These are phyloP conservation scores for Yamadazyma paraphyllophila DNA, from an alignment of 805 yeast genomes.

Conservation along the genomic window DNA sequence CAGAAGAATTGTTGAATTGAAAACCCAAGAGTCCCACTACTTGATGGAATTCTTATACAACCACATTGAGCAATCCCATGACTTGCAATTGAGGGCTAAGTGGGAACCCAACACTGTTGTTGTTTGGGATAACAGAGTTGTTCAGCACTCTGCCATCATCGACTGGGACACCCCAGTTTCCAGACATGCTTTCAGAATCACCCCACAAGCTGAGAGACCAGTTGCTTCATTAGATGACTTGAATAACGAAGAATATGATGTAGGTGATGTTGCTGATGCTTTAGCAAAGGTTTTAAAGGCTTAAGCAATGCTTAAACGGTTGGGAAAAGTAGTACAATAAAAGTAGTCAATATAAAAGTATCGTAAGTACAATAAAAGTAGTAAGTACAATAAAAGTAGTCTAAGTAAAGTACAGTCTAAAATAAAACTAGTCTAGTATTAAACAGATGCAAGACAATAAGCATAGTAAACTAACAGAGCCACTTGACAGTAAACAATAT, in stretches of 20 bases:
- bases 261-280: constrained; percentile 29
- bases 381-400: too few species aligned
- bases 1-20: constrained; percentile 66
- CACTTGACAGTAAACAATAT: not conserved
- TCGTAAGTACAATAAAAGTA: too few species aligned
- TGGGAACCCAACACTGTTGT: constrained; percentile 74
- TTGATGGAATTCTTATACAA: constrained; percentile 56
- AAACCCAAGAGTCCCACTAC: constrained; percentile 65
- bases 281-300: constrained; percentile 15
- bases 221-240: constrained; percentile 40
- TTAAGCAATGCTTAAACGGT: too few species aligned
- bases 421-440: too few species aligned
- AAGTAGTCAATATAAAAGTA: too few species aligned
- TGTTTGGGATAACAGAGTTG: constrained; percentile 77
- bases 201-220: constrained; percentile 74
- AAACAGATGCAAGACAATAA: too few species aligned
- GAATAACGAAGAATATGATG: constrained; percentile 34
- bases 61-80: constrained; percentile 53
- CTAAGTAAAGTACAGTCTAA: too few species aligned
- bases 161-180: constrained; percentile 69
- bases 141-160: constrained; percentile 64
- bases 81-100: constrained; percentile 64
- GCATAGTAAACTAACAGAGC: too few species aligned
- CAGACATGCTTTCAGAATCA: constrained; percentile 71
- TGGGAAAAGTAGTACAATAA: not conserved